These are phyloP conservation scores for Chaetomium globosum DNA, from an alignment of 2,329 filamentous ascomycete species.

Conservation along the genomic window DNA sequence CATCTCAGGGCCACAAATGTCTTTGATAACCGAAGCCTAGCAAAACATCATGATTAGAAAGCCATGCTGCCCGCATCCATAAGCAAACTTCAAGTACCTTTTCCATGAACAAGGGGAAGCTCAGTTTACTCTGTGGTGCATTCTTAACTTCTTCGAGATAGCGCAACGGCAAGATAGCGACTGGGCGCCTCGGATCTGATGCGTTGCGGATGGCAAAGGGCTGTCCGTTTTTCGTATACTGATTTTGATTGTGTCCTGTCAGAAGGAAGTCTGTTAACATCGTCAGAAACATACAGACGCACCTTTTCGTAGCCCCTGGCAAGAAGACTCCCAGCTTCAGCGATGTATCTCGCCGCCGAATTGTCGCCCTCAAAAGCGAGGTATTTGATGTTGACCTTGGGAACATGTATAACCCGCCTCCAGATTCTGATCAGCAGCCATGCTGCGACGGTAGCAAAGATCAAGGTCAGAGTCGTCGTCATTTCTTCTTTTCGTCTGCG, in stretches of 20 bases:
- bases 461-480: too few species aligned
- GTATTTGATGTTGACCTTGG: background rate
- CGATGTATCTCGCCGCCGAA: background rate
- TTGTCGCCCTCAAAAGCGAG: background rate
- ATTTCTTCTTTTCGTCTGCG: too few species aligned
- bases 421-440: background rate
- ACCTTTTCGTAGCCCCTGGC: background rate
- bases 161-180: background rate
- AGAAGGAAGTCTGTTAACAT: background rate
- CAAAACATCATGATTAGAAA: background rate
- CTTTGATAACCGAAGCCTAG: conserved; percentile 1
- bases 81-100: background rate
- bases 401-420: background rate
- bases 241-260: background rate
- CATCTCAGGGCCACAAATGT: background rate
- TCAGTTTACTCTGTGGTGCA: background rate
- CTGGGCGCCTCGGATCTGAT: background rate
- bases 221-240: background rate
- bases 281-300: background rate
- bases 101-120: background rate
- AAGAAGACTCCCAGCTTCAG: background rate
- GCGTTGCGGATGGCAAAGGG: background rate
- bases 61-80: background rate
- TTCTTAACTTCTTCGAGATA: background rate
- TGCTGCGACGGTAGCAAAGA: too few species aligned